These are phyloP conservation scores for Blastocystis sp. DNA, from an alignment of 352 stramenopile species.

Conservation along the genomic window DNA sequence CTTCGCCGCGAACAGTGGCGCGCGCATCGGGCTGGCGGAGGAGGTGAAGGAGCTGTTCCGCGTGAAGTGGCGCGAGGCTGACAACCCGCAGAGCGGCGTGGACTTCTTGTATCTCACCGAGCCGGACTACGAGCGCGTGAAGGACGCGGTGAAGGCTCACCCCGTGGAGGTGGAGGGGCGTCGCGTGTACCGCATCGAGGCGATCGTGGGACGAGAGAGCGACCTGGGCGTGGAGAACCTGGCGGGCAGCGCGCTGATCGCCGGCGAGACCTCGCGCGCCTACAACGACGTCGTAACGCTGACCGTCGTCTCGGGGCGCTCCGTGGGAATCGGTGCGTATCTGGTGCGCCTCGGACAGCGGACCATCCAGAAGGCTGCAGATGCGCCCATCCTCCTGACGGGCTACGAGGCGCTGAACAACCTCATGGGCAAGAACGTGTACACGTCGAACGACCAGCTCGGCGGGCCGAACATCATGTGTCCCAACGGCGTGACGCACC, in stretches of 20 bases:
- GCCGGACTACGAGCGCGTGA: slow-evolving; percentile 87
- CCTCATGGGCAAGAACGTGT: slow-evolving; percentile 98
- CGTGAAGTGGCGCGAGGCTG: slow-evolving; percentile 89
- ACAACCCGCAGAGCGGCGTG: slow-evolving; percentile 92
- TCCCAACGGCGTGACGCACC: slow-evolving; percentile 96
- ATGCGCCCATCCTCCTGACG: slow-evolving; percentile 97
- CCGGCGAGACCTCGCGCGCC: slow-evolving; percentile 92
- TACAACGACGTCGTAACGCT: slow-evolving; percentile 99
- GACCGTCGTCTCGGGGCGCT: slow-evolving; percentile 95
- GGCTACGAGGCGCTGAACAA: slow-evolving; percentile 99
- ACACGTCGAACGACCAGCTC: slow-evolving; percentile 99
- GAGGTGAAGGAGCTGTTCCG: slow-evolving; percentile 95
- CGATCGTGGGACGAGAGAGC: slow-evolving; percentile 93
- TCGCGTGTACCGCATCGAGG: slow-evolving; percentile 87
- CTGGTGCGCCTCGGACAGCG: slow-evolving; percentile 96
- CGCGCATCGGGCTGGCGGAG: slow-evolving; percentile 95
- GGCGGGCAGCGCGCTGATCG: slow-evolving; percentile 95
- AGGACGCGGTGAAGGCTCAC: slow-evolving; percentile 76
- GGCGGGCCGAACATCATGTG: slow-evolving; percentile 96
- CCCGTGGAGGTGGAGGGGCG: slow-evolving; percentile 77
- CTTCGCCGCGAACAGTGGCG: slow-evolving; percentile 96
- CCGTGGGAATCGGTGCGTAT: slow-evolving; percentile 98
- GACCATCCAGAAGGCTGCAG: slow-evolving; percentile 94
- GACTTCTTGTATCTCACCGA: slow-evolving; percentile 94
- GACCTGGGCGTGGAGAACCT: slow-evolving; percentile 99